phyloP scores from a whole-genome alignment of 2,329 filamentous ascomycete species.

The Clonostachys rhizophaga region DNA sequence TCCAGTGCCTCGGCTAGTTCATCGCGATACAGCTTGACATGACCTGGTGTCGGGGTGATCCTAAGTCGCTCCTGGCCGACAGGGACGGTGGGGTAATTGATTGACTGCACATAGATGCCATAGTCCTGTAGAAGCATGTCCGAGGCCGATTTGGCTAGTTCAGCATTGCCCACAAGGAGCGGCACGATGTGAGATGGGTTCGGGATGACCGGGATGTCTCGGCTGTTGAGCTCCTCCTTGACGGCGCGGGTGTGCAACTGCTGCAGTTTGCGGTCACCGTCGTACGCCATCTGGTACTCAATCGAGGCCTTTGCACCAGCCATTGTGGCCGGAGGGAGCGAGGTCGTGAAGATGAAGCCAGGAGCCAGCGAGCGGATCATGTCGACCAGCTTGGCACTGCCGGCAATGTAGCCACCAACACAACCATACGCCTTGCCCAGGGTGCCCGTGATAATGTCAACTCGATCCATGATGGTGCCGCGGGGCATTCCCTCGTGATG shows the following conservation, averaged over 20 bases:
- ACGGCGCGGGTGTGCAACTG: conserved; percentile 95
- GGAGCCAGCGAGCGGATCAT: conserved; percentile 91
- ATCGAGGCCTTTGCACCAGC: conserved; percentile 88
- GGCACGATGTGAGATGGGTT: conserved; percentile 97
- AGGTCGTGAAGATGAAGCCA: conserved; percentile 98
- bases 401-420: conserved; percentile 96
- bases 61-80: conserved; percentile 96
- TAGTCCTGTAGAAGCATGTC: conserved; percentile 88
- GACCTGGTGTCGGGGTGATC: conserved; percentile 93
- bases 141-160: conserved; percentile 85
- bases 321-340: conserved; percentile 94
- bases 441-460: conserved; percentile 97
- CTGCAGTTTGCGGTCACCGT: conserved; percentile 84
- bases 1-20: conserved; percentile 82
- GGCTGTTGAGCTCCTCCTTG: conserved; percentile 73
- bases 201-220: conserved; percentile 92
- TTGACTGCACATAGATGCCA: conserved; percentile 95
- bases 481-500: conserved; percentile 69
- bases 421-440: conserved; percentile 97
- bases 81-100: conserved; percentile 98
- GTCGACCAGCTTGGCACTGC: conserved; percentile 80
- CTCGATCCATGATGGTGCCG: conserved; percentile 89
- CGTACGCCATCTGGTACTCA: conserved; percentile 84
- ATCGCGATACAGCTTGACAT: conserved; percentile 78
- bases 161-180: conserved; percentile 88